Conservation (phyloP, 2,329 filamentous ascomycete species). For the Metarhizium guizhouense region DNA sequence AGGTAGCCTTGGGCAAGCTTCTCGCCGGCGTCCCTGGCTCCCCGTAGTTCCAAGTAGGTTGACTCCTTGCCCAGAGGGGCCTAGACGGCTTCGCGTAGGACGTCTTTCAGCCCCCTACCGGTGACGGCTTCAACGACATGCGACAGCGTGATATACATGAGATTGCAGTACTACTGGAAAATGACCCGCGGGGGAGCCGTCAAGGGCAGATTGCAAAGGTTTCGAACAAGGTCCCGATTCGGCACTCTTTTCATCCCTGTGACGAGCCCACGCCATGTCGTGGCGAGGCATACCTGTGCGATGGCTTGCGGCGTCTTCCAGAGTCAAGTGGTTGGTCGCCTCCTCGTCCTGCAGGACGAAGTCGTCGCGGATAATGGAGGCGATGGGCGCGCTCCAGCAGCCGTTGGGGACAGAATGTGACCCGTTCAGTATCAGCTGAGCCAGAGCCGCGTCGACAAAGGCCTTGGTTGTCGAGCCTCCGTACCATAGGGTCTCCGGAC, state of each 20-base stretch:
- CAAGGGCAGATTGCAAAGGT: conserved; percentile 34
- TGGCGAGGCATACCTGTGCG: conserved; percentile 39
- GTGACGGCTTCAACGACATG: conserved; percentile 35
- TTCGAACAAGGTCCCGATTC: conserved; percentile 27
- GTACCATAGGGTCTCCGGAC: conserved; percentile 38
- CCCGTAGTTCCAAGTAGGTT: conserved; percentile 24
- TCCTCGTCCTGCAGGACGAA: conserved; percentile 39
- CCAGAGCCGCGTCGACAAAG: conserved; percentile 38
- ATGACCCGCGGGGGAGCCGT: conserved; percentile 31
- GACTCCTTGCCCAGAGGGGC: conserved; percentile 35
- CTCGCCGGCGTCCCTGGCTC: conserved; percentile 15
- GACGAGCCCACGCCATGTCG: conserved; percentile 18
- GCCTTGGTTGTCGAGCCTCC: conserved; percentile 48
- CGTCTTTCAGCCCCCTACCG: conserved; percentile 25
- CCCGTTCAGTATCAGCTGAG: conserved; percentile 30
- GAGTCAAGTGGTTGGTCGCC: conserved; percentile 34
- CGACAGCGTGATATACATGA: conserved; percentile 35
- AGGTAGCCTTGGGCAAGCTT: conserved; percentile 32
- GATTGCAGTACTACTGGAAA: conserved; percentile 42
- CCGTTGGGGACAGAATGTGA: conserved; percentile 13
- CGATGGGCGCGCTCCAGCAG: conserved; percentile 39
- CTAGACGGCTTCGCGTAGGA: conserved; percentile 33
- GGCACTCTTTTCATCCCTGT: conserved; percentile 20
- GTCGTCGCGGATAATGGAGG: conserved; percentile 38
- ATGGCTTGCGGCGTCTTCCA: conserved; percentile 46